Evolutionary conservation across 208 protist genomes (phyloP).

Genomic region (Trypanosoma mega): DNA sequence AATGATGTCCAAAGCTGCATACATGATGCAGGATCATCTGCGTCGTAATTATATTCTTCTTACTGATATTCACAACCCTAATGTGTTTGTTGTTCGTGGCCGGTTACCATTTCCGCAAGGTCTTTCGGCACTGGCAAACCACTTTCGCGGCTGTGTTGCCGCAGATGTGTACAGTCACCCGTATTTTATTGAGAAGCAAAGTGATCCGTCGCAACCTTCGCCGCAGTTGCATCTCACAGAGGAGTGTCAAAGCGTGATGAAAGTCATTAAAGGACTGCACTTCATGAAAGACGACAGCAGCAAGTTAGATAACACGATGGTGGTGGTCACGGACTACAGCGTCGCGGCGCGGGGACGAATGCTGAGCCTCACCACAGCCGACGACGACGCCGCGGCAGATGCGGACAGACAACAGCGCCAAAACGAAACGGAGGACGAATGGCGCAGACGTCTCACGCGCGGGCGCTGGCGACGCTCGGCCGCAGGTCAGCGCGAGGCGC

Average conservation of each 20-base stretch:
- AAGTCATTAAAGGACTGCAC: conserved; percentile 72
- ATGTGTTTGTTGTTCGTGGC: conserved; percentile 65
- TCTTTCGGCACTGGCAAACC: conserved; percentile 46
- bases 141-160: conserved; percentile 57
- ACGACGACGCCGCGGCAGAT: conserved; percentile 10
- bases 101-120: conserved; percentile 71
- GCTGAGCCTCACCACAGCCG: conserved; percentile 28
- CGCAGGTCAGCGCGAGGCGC: conserved; percentile 13
- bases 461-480: conserved; percentile 10
- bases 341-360: conserved; percentile 48
- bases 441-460: conserved; percentile 1
- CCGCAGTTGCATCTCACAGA: conserved; percentile 86
- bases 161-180: conserved; percentile 81
- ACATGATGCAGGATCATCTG: conserved; percentile 84
- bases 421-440: conserved; percentile 16
- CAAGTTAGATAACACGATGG: conserved; percentile 85
- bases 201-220: conserved; percentile 74
- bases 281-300: conserved; percentile 83
- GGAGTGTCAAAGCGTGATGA: conserved; percentile 80
- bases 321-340: conserved; percentile 67
- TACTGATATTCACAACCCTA: conserved; percentile 53
- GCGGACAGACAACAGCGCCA: conserved; percentile 3
- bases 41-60: conserved; percentile 62
- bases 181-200: conserved; percentile 89
- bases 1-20: conserved; percentile 85